Evolutionary conservation across 139 green algal species (phyloP), one percentile per base, ranked within the genome.

Genomic region (Ostreobium quekettii): DNA sequence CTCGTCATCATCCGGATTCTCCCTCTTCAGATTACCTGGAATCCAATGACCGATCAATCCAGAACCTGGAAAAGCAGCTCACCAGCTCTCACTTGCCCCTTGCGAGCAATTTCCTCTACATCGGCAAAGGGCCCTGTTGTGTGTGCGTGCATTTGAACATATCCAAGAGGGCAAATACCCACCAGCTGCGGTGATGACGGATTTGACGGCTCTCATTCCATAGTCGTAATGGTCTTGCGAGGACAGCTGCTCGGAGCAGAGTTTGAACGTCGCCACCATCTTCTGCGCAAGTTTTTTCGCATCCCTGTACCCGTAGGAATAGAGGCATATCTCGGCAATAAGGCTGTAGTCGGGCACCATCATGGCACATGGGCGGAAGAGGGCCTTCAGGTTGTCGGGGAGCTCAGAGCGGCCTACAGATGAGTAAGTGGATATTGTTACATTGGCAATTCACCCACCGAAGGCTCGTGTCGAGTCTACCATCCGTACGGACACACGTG

Each of bases 231-330:
- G 86, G 62, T 92, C 85, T 67, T 91, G 77, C 4, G 66, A 77
- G 26, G 78, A 87, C 46, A 92, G 83, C 84, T 92, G 86, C 77
- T 92, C 86, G 3, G 79, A 88, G 82, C 86, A 92, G n/a, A 92
- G 85, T 74, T 87, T 87, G 83, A 91, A 92, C 5, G 86, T 91
- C 32, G 86, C 83, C 56, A 92, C 86, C 85, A 92, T 92, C 76
- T 92, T 92, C 48, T 80, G 69, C 19, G 86, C 83, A 46, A 91
- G 78, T 7, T 73, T 67, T 66, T 77, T 74, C 26, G 75, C 76
- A 58, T 84, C 47, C 31, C 73, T 60, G 79, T 85, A 90, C 26
- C 80, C 84, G 64, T 87, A 91, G 1, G 60, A 80, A 76, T 85
- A 87, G 31, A 91, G 71, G 59, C 67, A 84, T 64, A 91, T 88